These are phyloP conservation scores for Ciborinia camelliae DNA, from an alignment of 2,329 filamentous ascomycete species.

Conservation along the genomic window DNA sequence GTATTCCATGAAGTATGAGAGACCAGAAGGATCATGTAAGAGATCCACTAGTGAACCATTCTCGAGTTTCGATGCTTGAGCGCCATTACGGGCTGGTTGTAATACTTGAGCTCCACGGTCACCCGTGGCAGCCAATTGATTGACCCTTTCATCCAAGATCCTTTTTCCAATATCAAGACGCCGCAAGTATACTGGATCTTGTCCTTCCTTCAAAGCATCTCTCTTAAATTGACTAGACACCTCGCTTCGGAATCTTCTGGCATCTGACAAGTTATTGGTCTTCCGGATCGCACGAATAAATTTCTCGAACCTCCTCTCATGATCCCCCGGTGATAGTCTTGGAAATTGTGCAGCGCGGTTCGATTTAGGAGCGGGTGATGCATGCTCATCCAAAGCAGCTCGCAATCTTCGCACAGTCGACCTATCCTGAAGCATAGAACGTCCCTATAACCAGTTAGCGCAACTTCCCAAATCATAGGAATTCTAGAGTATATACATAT, in stretches of 20 bases:
- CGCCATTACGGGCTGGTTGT: slow-evolving; percentile 32
- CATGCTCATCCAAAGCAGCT: slow-evolving; percentile 89
- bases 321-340: slow-evolving; percentile 75
- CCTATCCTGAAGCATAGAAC: slow-evolving; percentile 85
- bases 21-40: slow-evolving; percentile 81
- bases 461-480: not conserved
- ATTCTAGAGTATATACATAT: slow-evolving; percentile 47
- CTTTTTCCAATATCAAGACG: slow-evolving; percentile 89
- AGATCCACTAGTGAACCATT: slow-evolving; percentile 78
- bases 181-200: slow-evolving; percentile 82
- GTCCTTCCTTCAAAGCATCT: slow-evolving; percentile 72
- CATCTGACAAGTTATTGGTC: slow-evolving; percentile 88
- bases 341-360: slow-evolving; percentile 69
- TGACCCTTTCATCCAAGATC: slow-evolving; percentile 84
- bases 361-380: slow-evolving; percentile 70
- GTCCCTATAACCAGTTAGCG: slow-evolving; percentile 49
- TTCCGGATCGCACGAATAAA: slow-evolving; percentile 88
- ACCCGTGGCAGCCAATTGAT: slow-evolving; percentile 69
- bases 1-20: slow-evolving; percentile 99
- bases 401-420: slow-evolving; percentile 91
- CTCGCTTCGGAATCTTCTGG: slow-evolving; percentile 85
- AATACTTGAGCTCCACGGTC: slow-evolving; percentile 37
- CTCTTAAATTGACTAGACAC: slow-evolving; percentile 87
- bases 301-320: slow-evolving; percentile 88
- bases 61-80: slow-evolving; percentile 59